phyloP scores from a whole-genome alignment of 73 alveolate genomes.

The Paramecium sonneborni region DNA sequence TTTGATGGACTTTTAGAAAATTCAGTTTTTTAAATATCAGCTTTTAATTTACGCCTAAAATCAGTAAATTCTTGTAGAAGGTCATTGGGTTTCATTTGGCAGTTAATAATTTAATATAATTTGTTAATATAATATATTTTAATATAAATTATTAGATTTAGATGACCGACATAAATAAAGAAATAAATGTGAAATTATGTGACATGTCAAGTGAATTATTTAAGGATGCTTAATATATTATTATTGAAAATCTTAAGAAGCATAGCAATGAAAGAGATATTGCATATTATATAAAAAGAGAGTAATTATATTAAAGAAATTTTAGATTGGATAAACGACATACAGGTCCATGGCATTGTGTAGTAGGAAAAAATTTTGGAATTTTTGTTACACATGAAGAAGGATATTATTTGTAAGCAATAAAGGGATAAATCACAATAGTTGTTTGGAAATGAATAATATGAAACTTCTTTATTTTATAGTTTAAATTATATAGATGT shows the following conservation, averaged over 20 bases:
- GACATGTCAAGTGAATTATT: constrained; percentile 17
- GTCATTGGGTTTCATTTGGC: constrained; percentile 7
- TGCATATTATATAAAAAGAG: constrained; percentile 21
- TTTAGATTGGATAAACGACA: neutral
- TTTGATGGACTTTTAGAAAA: constrained; percentile 33
- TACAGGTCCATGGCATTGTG: constrained; percentile 93
- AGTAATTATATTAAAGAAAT: neutral
- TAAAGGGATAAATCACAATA: constrained; percentile 95
- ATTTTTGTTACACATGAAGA: constrained; percentile 91
- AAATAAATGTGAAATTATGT: constrained; percentile 6
- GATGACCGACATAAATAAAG: neutral
- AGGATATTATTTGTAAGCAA: constrained; percentile 94
- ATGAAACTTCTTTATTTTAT: constrained; percentile 18
- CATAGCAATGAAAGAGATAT: constrained; percentile 25
- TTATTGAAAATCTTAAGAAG: neutral
- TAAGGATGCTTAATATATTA: neutral
- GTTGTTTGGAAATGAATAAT: constrained; percentile 42
- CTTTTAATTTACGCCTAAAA: neutral
- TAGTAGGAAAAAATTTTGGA: constrained; percentile 95
- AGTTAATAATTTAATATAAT: neutral
- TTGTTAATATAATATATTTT: neutral
- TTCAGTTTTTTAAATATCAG: neutral
- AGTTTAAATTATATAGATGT: neutral
- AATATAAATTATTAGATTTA: neutral
- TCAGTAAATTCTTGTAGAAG: constrained; percentile 14